phyloP scores from a whole-genome alignment of 306 rosid species.

The Quercus dentata region DNA sequence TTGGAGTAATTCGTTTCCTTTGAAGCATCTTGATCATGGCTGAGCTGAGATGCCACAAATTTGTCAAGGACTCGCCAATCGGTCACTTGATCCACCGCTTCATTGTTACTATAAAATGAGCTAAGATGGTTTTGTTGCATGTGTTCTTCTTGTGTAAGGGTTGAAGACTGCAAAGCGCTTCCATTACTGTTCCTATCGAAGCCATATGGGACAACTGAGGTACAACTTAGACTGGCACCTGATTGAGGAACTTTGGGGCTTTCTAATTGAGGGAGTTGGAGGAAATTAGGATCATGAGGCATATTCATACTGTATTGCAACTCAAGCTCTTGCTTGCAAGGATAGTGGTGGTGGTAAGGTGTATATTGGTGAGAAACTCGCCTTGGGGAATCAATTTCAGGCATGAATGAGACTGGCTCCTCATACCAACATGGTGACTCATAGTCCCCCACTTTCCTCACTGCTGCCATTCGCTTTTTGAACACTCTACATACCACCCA shows the following conservation, averaged over 20 bases:
- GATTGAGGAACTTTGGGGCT: slow-evolving; percentile 59
- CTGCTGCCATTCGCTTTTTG: slow-evolving; percentile 59
- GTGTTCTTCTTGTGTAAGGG: slow-evolving; percentile 47
- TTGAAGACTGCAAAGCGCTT: slow-evolving; percentile 32
- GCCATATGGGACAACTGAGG: slow-evolving; percentile 25
- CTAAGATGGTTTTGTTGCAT: slow-evolving; percentile 31
- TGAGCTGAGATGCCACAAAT: slow-evolving; percentile 74
- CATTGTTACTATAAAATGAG: slow-evolving; percentile 24
- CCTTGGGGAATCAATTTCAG: slow-evolving; percentile 55
- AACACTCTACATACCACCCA: slow-evolving; percentile 88
- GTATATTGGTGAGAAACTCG: slow-evolving; percentile 35
- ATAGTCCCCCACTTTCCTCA: slow-evolving; percentile 56
- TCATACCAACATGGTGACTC: slow-evolving; percentile 74
- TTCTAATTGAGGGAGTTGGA: slow-evolving; percentile 79
- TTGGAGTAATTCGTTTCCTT: slow-evolving; percentile 43
- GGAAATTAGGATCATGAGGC: slow-evolving; percentile 50
- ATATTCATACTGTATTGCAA: slow-evolving; percentile 47
- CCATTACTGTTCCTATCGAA: slow-evolving; percentile 23
- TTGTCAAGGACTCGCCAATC: slow-evolving; percentile 86
- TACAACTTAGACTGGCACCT: slow-evolving; percentile 11
- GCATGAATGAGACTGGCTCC: slow-evolving; percentile 70
- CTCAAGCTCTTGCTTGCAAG: slow-evolving; percentile 67
- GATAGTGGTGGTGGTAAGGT: slow-evolving; percentile 40
- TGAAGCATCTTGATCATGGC: slow-evolving; percentile 48
- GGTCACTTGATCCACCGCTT: slow-evolving; percentile 49